Base-by-base conservation (phyloP, 768 basidiomycete species). In the Leucosporidium yakuticum region DNA sequence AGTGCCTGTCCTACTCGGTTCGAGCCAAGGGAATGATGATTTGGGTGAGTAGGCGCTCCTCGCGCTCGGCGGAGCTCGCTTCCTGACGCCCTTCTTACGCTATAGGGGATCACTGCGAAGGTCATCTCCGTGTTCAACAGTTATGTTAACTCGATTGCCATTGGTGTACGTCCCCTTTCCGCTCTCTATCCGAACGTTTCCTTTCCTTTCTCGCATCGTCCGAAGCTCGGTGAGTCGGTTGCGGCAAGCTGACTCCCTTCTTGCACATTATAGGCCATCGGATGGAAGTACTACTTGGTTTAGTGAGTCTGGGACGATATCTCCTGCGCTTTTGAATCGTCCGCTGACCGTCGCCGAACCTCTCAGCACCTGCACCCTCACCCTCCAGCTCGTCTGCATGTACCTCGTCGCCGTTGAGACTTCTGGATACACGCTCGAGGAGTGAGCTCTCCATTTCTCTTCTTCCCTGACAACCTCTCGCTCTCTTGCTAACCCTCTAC, bases 1-100 rank as follows among this genome's bases (percentile, higher is more conserved):
- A 80, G 56, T 75, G 80, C 32, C 76, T 78, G 64, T 77, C 79
- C 2, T 80, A 74, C 73, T 77, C 78, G 4, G 77, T 79, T 70
- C 74, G 80, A 17, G 75, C 74, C 53, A 80, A 80, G 68, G 79
- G 79, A 1, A 61, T 61, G 60, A 61, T 61, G 27, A 15, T 63
- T 12, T 63, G 62, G 58, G 58, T 44, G 39, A 44, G 39, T 44
- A 15, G 14, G 11, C 14, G 39, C n/a, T n/a, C n/a, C n/a, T n/a
- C n/a, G n/a, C n/a, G n/a, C n/a, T n/a, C n/a, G n/a, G n/a, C n/a
- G n/a, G n/a, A n/a, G n/a, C n/a, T n/a, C n/a, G n/a, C n/a, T n/a
- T n/a, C 12, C 39, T 44, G 14, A 44, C 39, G 39, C 14, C 39
- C 39, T 44, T 44, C 14, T 8, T 44, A 8, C 39, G 39, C 8